Conservation (phyloP, 208 protist genomes). For the Acanthamoeba castellanii region DNA sequence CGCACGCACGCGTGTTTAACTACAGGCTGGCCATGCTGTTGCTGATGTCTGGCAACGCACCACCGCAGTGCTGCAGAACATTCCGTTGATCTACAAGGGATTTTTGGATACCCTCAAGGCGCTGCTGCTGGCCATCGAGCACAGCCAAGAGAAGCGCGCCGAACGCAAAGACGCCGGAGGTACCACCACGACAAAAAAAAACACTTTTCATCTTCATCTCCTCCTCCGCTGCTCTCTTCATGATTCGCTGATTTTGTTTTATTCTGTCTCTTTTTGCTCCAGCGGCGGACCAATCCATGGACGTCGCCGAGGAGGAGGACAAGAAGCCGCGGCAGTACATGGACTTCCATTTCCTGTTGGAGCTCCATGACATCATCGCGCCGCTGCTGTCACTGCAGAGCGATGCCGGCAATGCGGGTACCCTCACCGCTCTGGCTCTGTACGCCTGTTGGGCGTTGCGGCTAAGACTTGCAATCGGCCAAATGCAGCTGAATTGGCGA, state of each 20-base stretch:
- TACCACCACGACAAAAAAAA: not conserved
- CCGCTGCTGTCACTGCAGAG: not conserved
- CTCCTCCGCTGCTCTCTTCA: too few relatives aligned
- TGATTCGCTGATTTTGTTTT: too few relatives aligned
- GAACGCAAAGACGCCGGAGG: not conserved
- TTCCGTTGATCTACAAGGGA: constrained; percentile 5
- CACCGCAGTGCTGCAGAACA: constrained; percentile 5
- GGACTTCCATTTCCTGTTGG: constrained; percentile 66
- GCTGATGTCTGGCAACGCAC: too few relatives aligned
- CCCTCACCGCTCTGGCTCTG: not conserved
- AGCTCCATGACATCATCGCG: constrained; percentile 37
- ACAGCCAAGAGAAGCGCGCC: constrained; percentile 33
- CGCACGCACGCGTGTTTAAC: too few relatives aligned
- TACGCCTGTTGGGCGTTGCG: not conserved
- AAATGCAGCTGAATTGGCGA: not conserved
- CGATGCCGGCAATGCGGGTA: not conserved
- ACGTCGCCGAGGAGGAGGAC: constrained; percentile 15
- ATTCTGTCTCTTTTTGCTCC: not conserved
- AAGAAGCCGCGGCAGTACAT: constrained; percentile 54
- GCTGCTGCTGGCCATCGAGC: constrained; percentile 4
- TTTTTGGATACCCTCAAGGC: constrained; percentile 35
- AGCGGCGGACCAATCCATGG: constrained; percentile 5
- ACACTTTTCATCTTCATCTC: too few relatives aligned
- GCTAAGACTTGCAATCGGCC: not conserved
- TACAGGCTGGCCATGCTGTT: too few relatives aligned